phyloP scores from a whole-genome alignment of 495 filamentous ascomycete genomes.

The Cercophora sp. region DNA sequence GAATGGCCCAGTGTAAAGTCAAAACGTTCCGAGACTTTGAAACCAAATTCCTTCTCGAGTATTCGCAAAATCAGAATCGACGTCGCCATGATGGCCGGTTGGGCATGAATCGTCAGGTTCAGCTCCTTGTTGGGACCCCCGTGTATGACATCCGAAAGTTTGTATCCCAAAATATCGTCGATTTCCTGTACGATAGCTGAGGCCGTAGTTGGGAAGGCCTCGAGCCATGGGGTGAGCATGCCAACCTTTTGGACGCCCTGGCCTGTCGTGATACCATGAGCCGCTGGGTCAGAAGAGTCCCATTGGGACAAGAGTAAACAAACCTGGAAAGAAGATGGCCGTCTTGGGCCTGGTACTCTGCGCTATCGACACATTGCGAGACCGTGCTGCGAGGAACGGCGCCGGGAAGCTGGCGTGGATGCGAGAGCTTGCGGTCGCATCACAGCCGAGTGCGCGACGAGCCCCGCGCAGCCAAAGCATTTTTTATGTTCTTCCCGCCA shows the following conservation, averaged over 20 bases:
- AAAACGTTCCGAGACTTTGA: conserved; percentile 61
- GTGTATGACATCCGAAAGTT: conserved; percentile 72
- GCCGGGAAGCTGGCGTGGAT: neutral
- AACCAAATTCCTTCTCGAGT: conserved; percentile 79
- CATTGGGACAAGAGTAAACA: conserved; percentile 14
- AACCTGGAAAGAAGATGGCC: conserved; percentile 83
- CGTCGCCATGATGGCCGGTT: conserved; percentile 94
- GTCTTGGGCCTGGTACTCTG: conserved; percentile 53
- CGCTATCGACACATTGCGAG: conserved; percentile 17
- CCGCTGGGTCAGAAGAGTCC: neutral
- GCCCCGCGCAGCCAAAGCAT: conserved; percentile 21
- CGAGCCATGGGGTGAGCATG: conserved; percentile 82
- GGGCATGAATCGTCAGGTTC: conserved; percentile 79
- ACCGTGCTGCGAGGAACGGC: neutral
- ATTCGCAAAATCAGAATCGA: conserved; percentile 87
- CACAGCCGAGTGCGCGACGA: conserved; percentile 13
- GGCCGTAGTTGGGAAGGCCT: conserved; percentile 74
- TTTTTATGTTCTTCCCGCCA: conserved; percentile 13
- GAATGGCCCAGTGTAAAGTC: conserved; percentile 89
- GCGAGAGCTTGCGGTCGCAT: conserved; percentile 6
- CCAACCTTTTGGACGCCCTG: conserved; percentile 93
- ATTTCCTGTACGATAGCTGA: conserved; percentile 73
- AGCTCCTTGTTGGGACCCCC: conserved; percentile 71
- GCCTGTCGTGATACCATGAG: no score
- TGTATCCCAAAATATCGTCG: conserved; percentile 65